Evolutionary conservation across 2,329 filamentous ascomycete species (phyloP).

Genomic region (Xylaria digitata): DNA sequence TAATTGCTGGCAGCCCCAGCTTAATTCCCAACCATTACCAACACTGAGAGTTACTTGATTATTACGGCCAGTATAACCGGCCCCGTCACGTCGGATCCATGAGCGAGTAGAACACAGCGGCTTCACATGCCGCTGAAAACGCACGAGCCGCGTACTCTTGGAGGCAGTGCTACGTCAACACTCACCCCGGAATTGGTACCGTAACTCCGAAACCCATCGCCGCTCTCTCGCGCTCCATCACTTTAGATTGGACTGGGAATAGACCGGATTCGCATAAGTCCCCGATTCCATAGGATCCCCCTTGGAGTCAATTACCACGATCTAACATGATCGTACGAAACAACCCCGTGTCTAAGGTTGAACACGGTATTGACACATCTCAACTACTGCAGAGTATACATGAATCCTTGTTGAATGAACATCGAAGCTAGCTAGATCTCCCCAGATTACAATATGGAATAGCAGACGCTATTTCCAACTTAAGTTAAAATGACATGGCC

Average conservation of each 20-base stretch:
- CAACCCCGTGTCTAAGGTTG: too few species aligned
- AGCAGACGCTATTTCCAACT: slow-evolving; percentile 6
- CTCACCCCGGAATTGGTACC: neutral
- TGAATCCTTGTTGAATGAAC: neutral
- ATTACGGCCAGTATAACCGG: neutral
- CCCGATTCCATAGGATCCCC: neutral
- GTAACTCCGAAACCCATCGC: neutral
- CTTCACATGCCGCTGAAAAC: neutral
- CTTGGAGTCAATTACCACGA: neutral
- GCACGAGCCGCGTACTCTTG: neutral
- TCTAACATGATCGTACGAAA: neutral
- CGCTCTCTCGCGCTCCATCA: neutral
- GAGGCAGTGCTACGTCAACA: neutral
- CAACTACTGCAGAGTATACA: neutral
- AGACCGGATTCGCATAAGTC: neutral
- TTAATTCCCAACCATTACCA: neutral
- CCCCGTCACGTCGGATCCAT: neutral
- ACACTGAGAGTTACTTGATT: neutral
- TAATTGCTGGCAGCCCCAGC: neutral
- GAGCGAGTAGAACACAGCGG: neutral
- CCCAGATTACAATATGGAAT: neutral
- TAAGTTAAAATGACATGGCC: neutral
- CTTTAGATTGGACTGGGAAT: neutral
- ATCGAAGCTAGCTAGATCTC: neutral
- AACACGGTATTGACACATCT: neutral